Percentiles rank a stretch among this genome's conserved stretches.
Evolutionary conservation across 192 early-diverging fungal species (phyloP).

Genomic region (Diversispora epigaea): DNA sequence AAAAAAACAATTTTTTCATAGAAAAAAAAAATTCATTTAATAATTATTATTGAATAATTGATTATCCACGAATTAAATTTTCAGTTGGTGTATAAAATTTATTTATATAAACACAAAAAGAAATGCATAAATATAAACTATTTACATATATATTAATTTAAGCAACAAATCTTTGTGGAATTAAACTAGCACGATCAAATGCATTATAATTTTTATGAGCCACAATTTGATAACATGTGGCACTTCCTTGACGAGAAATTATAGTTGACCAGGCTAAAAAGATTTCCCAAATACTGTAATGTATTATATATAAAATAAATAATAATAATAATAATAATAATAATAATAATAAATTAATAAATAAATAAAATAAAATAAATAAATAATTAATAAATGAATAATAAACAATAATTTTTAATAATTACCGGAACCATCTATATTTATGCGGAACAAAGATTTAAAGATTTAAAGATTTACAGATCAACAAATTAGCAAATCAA

Average conservation of each 20-base stretch:
- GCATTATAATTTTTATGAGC: conserved; percentile 97
- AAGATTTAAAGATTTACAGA: background rate
- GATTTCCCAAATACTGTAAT: conserved; percentile 85
- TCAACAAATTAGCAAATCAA: background rate
- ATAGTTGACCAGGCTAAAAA: conserved; percentile 98
- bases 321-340: too few species aligned
- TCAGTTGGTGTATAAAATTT: too few species aligned
- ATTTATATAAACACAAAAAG: too few species aligned
- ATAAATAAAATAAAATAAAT: too few species aligned
- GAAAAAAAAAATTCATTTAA: too few species aligned
- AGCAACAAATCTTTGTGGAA: conserved; percentile 43
- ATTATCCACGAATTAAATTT: too few species aligned
- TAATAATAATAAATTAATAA: too few species aligned
- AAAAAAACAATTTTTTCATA: too few species aligned
- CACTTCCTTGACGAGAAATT: conserved; percentile 92
- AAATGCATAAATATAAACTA: too few species aligned
- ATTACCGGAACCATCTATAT: conserved; percentile 24
- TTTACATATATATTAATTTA: background rate
- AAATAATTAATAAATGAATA: too few species aligned
- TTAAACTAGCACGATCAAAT: conserved; percentile 79
- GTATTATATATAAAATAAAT: background rate
- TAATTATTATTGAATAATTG: too few species aligned
- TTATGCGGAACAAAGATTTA: background rate
- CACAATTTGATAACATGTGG: conserved; percentile 95
- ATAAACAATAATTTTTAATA: background rate